Base-by-base conservation (phyloP, 192 early-diverging fungal species). In the Obelidium mucronatum region DNA sequence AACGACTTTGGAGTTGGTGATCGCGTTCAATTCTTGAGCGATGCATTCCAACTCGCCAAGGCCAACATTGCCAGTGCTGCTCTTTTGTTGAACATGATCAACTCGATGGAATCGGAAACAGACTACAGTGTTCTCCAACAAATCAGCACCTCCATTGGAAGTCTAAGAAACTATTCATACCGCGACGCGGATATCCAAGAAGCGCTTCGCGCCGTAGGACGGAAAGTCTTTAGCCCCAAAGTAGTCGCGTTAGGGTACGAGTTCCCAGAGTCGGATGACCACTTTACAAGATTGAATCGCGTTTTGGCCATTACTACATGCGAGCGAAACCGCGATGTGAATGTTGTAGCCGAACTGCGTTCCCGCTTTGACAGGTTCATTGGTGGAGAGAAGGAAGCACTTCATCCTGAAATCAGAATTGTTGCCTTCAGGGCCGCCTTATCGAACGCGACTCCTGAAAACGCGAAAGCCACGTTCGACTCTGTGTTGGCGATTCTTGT, bases 231-330 rank as follows among this genome's bases (percentile, higher is more conserved):
- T 83, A 85, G 91, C 37, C 87, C 88, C 71, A 85, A 95, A 52
- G 92, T 89, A 35, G 80, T 85, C 64, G 76, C 81, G 6, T 81
- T 97, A 8, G 96, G 96, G 36, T 96, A 91, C 88, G 92, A 97
- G 70, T 88, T 89, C 51, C 73, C 85, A 19, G 79, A 74, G 2
- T 81, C 71, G 33, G 96, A 98, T 63, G 91, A 93, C 72, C 91
- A 95, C 76, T 83, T 92, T 31, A 88, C 85, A 37, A 89, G 86
- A 39, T 84, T 92, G 53, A 87, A 94, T 65, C 91, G 97, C 62
- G 90, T 90, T 17, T 83, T 97, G 40, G 88, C 91, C 37, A 83
- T 97, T 67, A 87, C 84, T 37, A 92, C 95, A n/a, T 95, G 92
- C 48, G 76, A 80, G 40, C 88, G 89, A 30, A 88, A 86, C 42